Percentiles rank a stretch among this genome's conserved stretches.
Conservation (phyloP, 139 green algal species). For the Asterochloris erici region DNA sequence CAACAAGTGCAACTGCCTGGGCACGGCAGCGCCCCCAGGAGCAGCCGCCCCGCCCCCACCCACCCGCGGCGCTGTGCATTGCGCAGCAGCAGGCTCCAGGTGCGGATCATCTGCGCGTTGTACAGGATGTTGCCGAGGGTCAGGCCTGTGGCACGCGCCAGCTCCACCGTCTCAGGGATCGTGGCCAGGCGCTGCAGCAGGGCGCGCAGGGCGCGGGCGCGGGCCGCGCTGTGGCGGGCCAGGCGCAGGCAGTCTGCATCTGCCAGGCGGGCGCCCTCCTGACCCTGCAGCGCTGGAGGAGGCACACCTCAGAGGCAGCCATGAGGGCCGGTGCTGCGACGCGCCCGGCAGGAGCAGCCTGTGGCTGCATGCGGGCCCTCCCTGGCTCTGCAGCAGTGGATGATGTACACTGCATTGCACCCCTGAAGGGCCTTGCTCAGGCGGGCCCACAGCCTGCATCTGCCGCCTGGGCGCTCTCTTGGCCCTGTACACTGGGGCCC, state of each 20-base stretch:
- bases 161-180: constrained; percentile 72
- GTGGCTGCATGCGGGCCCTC: no score
- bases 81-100: constrained; percentile 64
- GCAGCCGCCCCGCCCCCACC: constrained; percentile 13
- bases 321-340: no score
- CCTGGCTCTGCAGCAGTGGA: no score
- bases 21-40: background rate
- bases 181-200: constrained; percentile 65
- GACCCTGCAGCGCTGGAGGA: no score
- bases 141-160: constrained; percentile 77
- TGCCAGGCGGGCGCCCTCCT: background rate
- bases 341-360: no score
- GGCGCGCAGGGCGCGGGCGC: constrained; percentile 34
- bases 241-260: constrained; percentile 12
- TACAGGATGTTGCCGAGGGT: constrained; percentile 63
- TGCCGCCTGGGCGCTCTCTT: no score
- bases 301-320: no score
- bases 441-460: no score
- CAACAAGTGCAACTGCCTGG: no score
- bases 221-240: constrained; percentile 31
- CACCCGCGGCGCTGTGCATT: constrained; percentile 42
- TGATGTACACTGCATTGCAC: no score
- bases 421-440: no score
- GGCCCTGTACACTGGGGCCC: no score
- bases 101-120: constrained; percentile 77